A percentile compares a stretch with the other conserved stretches of the same genome.
phyloP scores from a whole-genome alignment of 2,329 filamentous ascomycete genomes.

The Neonectria faginata region DNA sequence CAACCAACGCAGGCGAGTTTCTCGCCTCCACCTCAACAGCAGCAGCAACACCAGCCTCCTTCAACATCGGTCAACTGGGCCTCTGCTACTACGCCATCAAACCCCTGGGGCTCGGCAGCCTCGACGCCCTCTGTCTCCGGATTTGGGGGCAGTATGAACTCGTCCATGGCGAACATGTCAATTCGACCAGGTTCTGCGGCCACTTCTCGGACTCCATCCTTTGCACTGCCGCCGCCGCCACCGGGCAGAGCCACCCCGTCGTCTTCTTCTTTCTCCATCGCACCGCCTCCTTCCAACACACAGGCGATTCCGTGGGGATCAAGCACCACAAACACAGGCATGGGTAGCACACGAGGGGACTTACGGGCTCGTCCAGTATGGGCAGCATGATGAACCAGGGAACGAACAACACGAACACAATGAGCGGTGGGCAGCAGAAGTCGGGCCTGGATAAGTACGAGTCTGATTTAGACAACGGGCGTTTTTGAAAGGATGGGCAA shows the following conservation, averaged over 20 bases:
- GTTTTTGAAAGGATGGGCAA: slow-evolving; percentile 10
- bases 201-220: slow-evolving; percentile 57
- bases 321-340: slow-evolving; percentile 29
- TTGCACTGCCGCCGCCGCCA: slow-evolving; percentile 70
- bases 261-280: slow-evolving; percentile 60
- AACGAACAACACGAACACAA: slow-evolving; percentile 45
- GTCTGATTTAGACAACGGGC: slow-evolving; percentile 62
- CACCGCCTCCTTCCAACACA: slow-evolving; percentile 56
- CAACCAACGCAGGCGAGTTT: slow-evolving; percentile 56
- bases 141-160: slow-evolving; percentile 52
- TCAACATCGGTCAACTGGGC: slow-evolving; percentile 65
- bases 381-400: slow-evolving; percentile 43
- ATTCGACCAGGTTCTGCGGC: slow-evolving; percentile 58
- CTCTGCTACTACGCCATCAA: slow-evolving; percentile 55
- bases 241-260: slow-evolving; percentile 51
- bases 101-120: slow-evolving; percentile 62
- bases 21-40: slow-evolving; percentile 44
- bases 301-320: slow-evolving; percentile 44
- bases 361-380: slow-evolving; percentile 33
- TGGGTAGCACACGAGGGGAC: slow-evolving; percentile 15
- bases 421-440: slow-evolving; percentile 50
- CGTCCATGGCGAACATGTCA: slow-evolving; percentile 62
- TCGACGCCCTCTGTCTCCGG: slow-evolving; percentile 46
- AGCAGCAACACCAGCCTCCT: slow-evolving; percentile 37
- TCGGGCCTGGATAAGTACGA: slow-evolving; percentile 76